A percentile compares a stretch with the other conserved stretches of the same genome.
phyloP scores from a whole-genome alignment of 768 basidiomycete genomes.

The Boletales sp. region DNA sequence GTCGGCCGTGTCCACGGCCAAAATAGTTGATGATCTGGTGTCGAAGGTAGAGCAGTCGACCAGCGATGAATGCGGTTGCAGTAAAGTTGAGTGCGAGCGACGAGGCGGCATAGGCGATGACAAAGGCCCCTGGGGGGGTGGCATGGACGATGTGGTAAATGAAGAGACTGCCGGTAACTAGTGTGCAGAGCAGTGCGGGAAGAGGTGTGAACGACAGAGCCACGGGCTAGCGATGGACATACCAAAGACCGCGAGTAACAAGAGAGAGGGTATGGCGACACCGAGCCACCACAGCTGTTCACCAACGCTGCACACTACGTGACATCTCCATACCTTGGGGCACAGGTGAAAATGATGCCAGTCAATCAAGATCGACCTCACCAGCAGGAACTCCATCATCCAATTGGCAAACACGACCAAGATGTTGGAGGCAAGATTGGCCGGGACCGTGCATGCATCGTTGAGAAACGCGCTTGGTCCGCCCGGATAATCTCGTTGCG shows the following conservation, averaged over 20 bases:
- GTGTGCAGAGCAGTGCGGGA: no score
- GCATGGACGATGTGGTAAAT: no score
- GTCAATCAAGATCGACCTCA: slow-evolving; percentile 1
- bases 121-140: not conserved
- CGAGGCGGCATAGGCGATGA: slow-evolving; percentile 24
- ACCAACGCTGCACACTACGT: no score
- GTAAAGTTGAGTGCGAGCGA: slow-evolving; percentile 32
- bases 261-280: no score
- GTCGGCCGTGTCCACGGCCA: slow-evolving; percentile 18
- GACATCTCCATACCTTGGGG: no score
- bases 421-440: slow-evolving; percentile 10
- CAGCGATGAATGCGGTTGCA: slow-evolving; percentile 29
- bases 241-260: no score
- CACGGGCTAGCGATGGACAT: no score
- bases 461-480: slow-evolving; percentile 27
- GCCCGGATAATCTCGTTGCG: slow-evolving; percentile 30
- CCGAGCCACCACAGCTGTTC: no score
- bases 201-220: no score
- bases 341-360: no score
- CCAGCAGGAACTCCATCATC: slow-evolving; percentile 19
- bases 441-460: slow-evolving; percentile 19
- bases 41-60: slow-evolving; percentile 25
- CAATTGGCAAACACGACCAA: slow-evolving; percentile 10
- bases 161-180: no score
- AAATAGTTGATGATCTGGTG: slow-evolving; percentile 9